Conservation (phyloP, 78 protist species). For the Cavenderia fasciculata region DNA sequence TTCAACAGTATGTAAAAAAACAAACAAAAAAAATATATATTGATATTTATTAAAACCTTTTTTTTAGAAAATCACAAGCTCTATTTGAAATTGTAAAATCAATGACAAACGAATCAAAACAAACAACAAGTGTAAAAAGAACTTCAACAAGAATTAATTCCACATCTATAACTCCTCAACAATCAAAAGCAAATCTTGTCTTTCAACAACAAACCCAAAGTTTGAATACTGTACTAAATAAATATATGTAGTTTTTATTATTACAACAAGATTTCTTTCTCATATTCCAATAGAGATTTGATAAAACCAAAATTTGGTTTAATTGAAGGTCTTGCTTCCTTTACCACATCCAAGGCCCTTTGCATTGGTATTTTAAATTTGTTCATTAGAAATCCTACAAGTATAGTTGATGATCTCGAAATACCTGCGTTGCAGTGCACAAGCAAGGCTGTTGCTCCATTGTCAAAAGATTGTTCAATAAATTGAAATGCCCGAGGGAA, state of each 20-base stretch:
- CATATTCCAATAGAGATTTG: too few relatives aligned
- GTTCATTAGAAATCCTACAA: constrained; percentile 25
- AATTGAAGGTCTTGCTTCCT: not conserved
- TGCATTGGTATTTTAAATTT: not conserved
- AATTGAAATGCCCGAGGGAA: constrained; percentile 20
- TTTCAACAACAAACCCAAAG: constrained; percentile 14
- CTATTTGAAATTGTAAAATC: constrained; percentile 18
- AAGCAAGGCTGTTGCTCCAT: not conserved
- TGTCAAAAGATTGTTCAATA: not conserved
- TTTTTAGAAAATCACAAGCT: constrained; percentile 12
- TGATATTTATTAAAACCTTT: not conserved
- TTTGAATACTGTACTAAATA: constrained; percentile 41
- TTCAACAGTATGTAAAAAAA: too few relatives aligned
- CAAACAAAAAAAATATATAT: not conserved
- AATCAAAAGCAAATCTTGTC: not conserved
- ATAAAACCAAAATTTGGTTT: constrained; percentile 52
- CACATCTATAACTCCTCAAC: not conserved
- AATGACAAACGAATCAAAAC: constrained; percentile 1
- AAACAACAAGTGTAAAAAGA: not conserved
- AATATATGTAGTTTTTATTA: constrained; percentile 29
- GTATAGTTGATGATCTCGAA: constrained; percentile 17
- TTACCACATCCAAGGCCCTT: not conserved
- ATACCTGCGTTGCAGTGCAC: constrained; percentile 70
- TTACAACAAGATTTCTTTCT: too few relatives aligned
- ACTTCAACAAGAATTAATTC: not conserved